These are phyloP conservation scores for Chalciporus chontae DNA, from an alignment of 768 basidiomycete species.

Conservation along the genomic window DNA sequence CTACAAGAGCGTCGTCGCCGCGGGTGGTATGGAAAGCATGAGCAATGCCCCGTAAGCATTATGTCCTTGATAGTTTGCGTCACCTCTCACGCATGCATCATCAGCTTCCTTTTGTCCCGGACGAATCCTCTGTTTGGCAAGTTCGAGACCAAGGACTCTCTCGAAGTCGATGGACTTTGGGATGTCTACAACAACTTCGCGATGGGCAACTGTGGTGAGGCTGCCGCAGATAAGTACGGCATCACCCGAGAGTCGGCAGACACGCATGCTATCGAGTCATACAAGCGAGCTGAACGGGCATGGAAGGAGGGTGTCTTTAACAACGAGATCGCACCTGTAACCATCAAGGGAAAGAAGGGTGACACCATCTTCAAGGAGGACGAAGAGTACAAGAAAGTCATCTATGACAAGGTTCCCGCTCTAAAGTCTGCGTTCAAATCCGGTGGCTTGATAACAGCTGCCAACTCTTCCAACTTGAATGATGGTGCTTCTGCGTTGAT, in stretches of 20 bases:
- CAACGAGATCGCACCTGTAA: conserved; percentile 85
- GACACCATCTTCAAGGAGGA: conserved; percentile 89
- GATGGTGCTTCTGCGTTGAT: conserved; percentile 97
- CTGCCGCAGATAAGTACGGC: conserved; percentile 71
- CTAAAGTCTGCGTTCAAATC: conserved; percentile 88
- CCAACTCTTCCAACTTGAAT: conserved; percentile 92
- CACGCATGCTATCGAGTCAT: conserved; percentile 90
- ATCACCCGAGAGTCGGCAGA: conserved; percentile 90
- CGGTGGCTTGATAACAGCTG: conserved; percentile 89
- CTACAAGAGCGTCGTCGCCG: conserved; percentile 80
- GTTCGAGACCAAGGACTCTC: conserved; percentile 80
- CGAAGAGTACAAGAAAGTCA: conserved; percentile 96
- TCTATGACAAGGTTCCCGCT: conserved; percentile 89
- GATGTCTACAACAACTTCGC: conserved; percentile 97
- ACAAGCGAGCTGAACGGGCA: conserved; percentile 87
- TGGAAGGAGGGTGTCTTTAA: conserved; percentile 86
- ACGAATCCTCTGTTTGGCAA: conserved; percentile 85
- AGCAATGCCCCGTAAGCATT: conserved; percentile 90
- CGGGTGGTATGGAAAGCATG: conserved; percentile 99
- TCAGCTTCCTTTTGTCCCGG: conserved; percentile 78
- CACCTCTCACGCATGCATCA: background rate
- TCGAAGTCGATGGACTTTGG: conserved; percentile 91
- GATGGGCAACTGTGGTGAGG: conserved; percentile 97
- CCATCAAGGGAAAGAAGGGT: conserved; percentile 92
- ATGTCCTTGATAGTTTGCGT: conserved; percentile 1